phyloP scores from a whole-genome alignment of 495 filamentous ascomycete genomes.

The Collariella sp. region DNA sequence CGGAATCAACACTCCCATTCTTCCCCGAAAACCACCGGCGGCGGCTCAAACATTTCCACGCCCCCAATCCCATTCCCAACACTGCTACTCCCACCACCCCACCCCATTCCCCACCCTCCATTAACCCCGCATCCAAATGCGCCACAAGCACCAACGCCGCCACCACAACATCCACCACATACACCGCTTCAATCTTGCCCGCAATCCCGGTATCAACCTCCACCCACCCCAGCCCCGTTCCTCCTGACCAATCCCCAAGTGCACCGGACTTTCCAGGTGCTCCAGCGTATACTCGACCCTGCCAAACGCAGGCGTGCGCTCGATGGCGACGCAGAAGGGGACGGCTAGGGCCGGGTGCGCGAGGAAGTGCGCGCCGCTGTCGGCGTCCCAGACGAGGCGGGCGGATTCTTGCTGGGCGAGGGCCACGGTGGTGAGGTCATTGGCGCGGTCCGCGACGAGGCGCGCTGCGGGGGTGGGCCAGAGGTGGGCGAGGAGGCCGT shows the following conservation, averaged over 20 bases:
- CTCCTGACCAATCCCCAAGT: constrained; percentile 46
- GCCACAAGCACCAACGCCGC: constrained; percentile 63
- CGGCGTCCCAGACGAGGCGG: constrained; percentile 60
- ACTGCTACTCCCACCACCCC: constrained; percentile 16
- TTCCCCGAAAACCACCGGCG: constrained; percentile 30
- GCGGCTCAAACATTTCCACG: constrained; percentile 44
- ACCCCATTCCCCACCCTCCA: background rate
- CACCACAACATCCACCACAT: constrained; percentile 66
- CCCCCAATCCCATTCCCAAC: constrained; percentile 17
- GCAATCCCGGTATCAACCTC: constrained; percentile 47
- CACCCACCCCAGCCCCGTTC: constrained; percentile 43
- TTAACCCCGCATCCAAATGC: constrained; percentile 46
- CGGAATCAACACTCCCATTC: constrained; percentile 8
- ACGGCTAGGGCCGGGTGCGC: constrained; percentile 59
- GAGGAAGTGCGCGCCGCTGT: constrained; percentile 56
- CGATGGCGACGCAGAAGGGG: constrained; percentile 46
- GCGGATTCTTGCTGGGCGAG: constrained; percentile 66
- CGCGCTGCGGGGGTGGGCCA: constrained; percentile 62
- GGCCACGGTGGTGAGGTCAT: constrained; percentile 50
- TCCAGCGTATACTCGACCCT: constrained; percentile 54
- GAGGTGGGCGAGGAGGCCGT: constrained; percentile 65
- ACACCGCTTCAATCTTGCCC: constrained; percentile 49
- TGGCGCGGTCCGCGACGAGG: constrained; percentile 58
- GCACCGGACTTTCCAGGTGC: constrained; percentile 48
- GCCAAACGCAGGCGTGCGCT: constrained; percentile 44